Evolutionary conservation across 169 alveolate genomes (phyloP).

Genomic region (Plasmodium cynomolgi): DNA sequence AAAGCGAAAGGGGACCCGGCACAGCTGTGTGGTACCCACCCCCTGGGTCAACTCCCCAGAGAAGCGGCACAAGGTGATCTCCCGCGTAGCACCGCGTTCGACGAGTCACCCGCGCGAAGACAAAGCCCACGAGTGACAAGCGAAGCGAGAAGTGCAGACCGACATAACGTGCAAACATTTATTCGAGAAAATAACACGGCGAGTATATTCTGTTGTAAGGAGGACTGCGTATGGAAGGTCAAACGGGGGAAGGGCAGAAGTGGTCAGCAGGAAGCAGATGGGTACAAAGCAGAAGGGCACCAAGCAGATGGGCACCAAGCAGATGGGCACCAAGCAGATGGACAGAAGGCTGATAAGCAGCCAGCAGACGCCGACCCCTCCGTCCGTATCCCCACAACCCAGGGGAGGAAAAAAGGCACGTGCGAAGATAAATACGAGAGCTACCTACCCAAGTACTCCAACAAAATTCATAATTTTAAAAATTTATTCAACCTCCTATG

Average conservation of each 20-base stretch:
- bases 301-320: background rate
- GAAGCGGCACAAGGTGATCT: background rate
- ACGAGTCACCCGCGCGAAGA: background rate
- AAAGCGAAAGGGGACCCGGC: background rate
- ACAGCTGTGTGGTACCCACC: background rate
- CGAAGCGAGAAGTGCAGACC: background rate
- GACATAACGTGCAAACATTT: background rate
- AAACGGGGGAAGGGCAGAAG: background rate
- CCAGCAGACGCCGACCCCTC: background rate
- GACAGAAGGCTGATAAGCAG: background rate
- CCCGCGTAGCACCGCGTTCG: background rate
- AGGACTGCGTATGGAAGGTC: conserved; percentile 69
- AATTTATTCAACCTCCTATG: conserved; percentile 43
- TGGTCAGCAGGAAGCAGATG: background rate
- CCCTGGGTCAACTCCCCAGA: background rate
- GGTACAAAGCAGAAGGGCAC: background rate
- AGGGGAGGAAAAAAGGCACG: background rate
- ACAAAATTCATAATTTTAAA: conserved; percentile 39
- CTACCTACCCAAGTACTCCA: conserved; percentile 1
- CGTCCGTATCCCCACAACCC: background rate
- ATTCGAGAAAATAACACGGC: background rate
- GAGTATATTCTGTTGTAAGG: conserved; percentile 57
- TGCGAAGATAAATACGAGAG: background rate
- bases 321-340: background rate
- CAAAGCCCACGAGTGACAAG: background rate